These are phyloP conservation scores for Perilla frutescens DNA, from an alignment of 257 asterid species.

Conservation along the genomic window DNA sequence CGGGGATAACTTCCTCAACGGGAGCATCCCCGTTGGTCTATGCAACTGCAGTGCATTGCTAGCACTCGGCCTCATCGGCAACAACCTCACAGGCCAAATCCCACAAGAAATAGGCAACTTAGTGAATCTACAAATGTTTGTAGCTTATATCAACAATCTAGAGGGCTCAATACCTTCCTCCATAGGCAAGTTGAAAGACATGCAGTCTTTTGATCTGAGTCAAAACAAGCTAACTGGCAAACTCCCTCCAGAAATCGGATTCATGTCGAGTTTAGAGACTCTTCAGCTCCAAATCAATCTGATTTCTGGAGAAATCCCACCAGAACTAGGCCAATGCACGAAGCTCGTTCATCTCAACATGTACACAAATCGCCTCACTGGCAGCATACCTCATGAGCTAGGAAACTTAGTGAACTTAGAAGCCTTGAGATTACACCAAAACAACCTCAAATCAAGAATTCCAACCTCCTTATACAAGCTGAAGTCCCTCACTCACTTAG, in stretches of 20 bases:
- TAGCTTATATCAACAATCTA: slow-evolving; percentile 53
- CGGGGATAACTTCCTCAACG: slow-evolving; percentile 62
- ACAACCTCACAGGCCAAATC: slow-evolving; percentile 68
- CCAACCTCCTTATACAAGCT: slow-evolving; percentile 62
- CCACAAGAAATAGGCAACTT: slow-evolving; percentile 65
- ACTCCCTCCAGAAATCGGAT: slow-evolving; percentile 70
- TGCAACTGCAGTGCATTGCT: slow-evolving; percentile 63
- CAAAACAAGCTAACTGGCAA: slow-evolving; percentile 61
- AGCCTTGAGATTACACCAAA: slow-evolving; percentile 50
- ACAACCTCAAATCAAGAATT: slow-evolving; percentile 65
- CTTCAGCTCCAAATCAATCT: slow-evolving; percentile 60
- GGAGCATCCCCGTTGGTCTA: slow-evolving; percentile 62
- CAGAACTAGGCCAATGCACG: slow-evolving; percentile 56
- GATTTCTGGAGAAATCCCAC: slow-evolving; percentile 71
- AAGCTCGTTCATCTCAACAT: slow-evolving; percentile 53
- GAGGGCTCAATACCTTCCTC: slow-evolving; percentile 71
- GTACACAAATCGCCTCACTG: slow-evolving; percentile 57
- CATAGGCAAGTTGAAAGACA: slow-evolving; percentile 48
- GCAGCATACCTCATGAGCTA: slow-evolving; percentile 64
- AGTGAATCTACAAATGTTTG: slow-evolving; percentile 55
- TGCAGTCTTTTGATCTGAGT: slow-evolving; percentile 66
- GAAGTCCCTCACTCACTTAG: slow-evolving; percentile 54
- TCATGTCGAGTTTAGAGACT: slow-evolving; percentile 48
- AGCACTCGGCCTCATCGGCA: slow-evolving; percentile 52
- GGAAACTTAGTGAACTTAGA: slow-evolving; percentile 58